Evolutionary conservation across 2,329 filamentous ascomycete genomes (phyloP).

Genomic region (Cucurbitaria berberidis): DNA sequence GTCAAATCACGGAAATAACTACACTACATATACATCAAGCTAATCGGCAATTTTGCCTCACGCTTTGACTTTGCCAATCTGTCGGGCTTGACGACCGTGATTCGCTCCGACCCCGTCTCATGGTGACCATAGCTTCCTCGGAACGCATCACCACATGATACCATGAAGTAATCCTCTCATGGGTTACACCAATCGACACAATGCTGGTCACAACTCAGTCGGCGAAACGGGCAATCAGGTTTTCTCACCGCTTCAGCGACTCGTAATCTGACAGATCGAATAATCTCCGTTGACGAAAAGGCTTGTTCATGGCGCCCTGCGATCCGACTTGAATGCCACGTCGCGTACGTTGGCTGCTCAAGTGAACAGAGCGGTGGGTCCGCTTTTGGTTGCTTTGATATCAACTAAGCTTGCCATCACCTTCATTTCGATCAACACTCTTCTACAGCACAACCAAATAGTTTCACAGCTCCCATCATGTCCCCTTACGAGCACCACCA

Average conservation of each 20-base stretch:
- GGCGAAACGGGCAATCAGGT: slow-evolving; percentile 17
- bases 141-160: slow-evolving; percentile 20
- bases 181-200: slow-evolving; percentile 16
- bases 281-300: slow-evolving; percentile 25
- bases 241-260: slow-evolving; percentile 20
- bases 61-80: slow-evolving; percentile 23
- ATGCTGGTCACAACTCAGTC: slow-evolving; percentile 14
- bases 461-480: not conserved
- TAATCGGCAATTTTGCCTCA: slow-evolving; percentile 18
- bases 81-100: slow-evolving; percentile 23
- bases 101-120: slow-evolving; percentile 22
- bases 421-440: not conserved
- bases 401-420: not conserved
- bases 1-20: slow-evolving; percentile 14
- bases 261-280: slow-evolving; percentile 25
- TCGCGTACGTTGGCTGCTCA: slow-evolving; percentile 18
- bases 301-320: slow-evolving; percentile 23
- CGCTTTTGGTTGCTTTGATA: slow-evolving; percentile 9
- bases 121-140: slow-evolving; percentile 29
- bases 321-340: slow-evolving; percentile 12
- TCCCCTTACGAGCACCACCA: not conserved
- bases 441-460: not conserved
- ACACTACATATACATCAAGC: slow-evolving; percentile 17
- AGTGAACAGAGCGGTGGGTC: slow-evolving; percentile 13
- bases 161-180: slow-evolving; percentile 12